These are phyloP conservation scores for Zalerion maritima DNA, from an alignment of 495 filamentous ascomycete species.

Conservation along the genomic window DNA sequence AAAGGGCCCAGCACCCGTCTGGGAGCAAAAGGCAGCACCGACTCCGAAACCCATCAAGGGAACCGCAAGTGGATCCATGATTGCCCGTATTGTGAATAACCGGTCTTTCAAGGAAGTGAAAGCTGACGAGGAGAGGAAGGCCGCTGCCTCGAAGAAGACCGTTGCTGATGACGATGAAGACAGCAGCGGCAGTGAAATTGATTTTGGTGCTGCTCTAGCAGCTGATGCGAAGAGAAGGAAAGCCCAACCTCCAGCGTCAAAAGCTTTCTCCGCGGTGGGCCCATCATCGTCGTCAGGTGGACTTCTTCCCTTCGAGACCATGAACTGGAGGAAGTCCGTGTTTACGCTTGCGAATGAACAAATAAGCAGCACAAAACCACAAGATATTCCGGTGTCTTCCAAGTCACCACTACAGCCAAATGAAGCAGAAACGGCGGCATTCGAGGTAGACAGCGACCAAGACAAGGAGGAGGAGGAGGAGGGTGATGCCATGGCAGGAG, in stretches of 20 bases:
- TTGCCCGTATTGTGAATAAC: conserved; percentile 50
- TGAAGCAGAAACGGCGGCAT: conserved; percentile 8
- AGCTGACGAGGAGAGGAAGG: no score
- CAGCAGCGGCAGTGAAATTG: conserved; percentile 47
- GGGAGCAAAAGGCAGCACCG: conserved; percentile 39
- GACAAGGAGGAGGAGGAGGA: conserved; percentile 38
- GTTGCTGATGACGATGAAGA: conserved; percentile 24
- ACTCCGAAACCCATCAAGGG: conserved; percentile 34
- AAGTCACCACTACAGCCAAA: no score
- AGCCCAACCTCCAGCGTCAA: conserved; percentile 8
- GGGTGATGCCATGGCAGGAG: conserved; percentile 20
- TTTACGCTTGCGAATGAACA: conserved; percentile 40
- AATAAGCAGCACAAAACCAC: conserved; percentile 18
- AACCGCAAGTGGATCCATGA: conserved; percentile 37
- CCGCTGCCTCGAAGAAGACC: conserved; percentile 29
- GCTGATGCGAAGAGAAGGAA: conserved; percentile 31
- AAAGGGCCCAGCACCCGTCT: conserved; percentile 29
- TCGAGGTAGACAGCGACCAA: conserved; percentile 25
- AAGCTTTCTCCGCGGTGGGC: conserved; percentile 13
- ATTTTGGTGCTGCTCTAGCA: conserved; percentile 45
- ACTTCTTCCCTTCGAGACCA: conserved; percentile 76
- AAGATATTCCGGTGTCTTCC: no score
- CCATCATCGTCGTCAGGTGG: conserved; percentile 47
- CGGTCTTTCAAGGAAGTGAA: no score
- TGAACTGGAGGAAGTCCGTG: conserved; percentile 51